phyloP scores from a whole-genome alignment of 2,329 filamentous ascomycete species.

The Neocatenulostroma microsporum region DNA sequence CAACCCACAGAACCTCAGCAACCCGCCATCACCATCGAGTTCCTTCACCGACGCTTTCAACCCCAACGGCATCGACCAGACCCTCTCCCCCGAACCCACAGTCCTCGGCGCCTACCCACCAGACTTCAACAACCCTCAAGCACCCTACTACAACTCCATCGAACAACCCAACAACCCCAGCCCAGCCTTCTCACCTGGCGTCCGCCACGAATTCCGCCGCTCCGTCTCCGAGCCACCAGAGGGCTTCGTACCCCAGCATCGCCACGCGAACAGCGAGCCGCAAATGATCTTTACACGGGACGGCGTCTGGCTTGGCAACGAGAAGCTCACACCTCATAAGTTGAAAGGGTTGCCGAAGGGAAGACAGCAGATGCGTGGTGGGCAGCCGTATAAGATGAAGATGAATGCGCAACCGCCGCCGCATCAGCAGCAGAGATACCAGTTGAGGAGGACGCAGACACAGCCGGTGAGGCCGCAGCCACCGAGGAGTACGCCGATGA shows the following conservation, averaged over 20 bases:
- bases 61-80: conserved; percentile 4
- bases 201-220: conserved; percentile 11
- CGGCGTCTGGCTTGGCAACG: conserved; percentile 11
- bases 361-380: conserved; percentile 1
- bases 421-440: conserved; percentile 10
- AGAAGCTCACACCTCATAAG: conserved; percentile 1
- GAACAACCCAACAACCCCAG: neutral
- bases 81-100: too few species aligned
- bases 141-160: conserved; percentile 6
- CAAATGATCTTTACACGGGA: conserved; percentile 14
- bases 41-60: conserved; percentile 3
- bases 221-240: conserved; percentile 18
- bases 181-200: neutral
- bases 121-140: neutral
- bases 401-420: neutral
- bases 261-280: conserved; percentile 2
- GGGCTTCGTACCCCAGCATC: conserved; percentile 8
- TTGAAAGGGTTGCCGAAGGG: conserved; percentile 9
- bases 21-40: conserved; percentile 6
- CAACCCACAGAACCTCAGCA: conserved; percentile 8
- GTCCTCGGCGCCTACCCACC: conserved; percentile 2
- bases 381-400: conserved; percentile 8
- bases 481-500: too few species aligned
- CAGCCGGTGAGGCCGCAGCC: conserved; percentile 9
- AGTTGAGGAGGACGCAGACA: conserved; percentile 10